These are phyloP conservation scores for Aspergillus arachidicola DNA, from an alignment of 2,329 filamentous ascomycete genomes.

Conservation along the genomic window DNA sequence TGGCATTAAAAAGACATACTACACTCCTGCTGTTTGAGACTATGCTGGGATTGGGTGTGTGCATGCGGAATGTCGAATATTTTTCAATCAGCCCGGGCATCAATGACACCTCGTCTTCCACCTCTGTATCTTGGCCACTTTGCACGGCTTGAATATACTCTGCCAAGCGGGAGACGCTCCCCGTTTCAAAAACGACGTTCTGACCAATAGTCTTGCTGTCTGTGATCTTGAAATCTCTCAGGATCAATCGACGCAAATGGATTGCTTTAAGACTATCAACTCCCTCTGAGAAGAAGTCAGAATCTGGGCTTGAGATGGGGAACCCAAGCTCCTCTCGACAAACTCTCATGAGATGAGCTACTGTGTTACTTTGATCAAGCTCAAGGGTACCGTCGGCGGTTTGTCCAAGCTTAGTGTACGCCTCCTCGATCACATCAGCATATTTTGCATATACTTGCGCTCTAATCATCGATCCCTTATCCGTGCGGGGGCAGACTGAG, in stretches of 20 bases:
- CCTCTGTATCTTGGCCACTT: constrained; percentile 17
- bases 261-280: constrained; percentile 53
- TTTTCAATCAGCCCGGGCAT: constrained; percentile 52
- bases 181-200: constrained; percentile 49
- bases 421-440: constrained; percentile 43
- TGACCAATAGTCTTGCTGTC: constrained; percentile 31
- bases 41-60: constrained; percentile 24
- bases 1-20: constrained; percentile 17
- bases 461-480: constrained; percentile 59
- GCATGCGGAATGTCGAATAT: constrained; percentile 47
- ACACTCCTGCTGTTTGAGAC: constrained; percentile 25
- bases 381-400: constrained; percentile 30
- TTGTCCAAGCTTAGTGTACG: constrained; percentile 27
- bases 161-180: constrained; percentile 42
- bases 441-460: constrained; percentile 52
- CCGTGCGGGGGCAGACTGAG: constrained; percentile 51
- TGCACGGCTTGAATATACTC: constrained; percentile 34
- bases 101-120: constrained; percentile 25
- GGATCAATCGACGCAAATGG: constrained; percentile 47
- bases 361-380: constrained; percentile 34
- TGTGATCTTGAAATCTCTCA: constrained; percentile 41
- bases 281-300: constrained; percentile 50
- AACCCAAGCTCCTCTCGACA: constrained; percentile 38
- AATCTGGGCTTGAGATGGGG: constrained; percentile 29
- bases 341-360: constrained; percentile 34